A percentile compares a stretch with the other conserved stretches of the same genome.
Conservation (phyloP, 2,329 filamentous ascomycete genomes). For the Chalaropsis ovoidea region DNA sequence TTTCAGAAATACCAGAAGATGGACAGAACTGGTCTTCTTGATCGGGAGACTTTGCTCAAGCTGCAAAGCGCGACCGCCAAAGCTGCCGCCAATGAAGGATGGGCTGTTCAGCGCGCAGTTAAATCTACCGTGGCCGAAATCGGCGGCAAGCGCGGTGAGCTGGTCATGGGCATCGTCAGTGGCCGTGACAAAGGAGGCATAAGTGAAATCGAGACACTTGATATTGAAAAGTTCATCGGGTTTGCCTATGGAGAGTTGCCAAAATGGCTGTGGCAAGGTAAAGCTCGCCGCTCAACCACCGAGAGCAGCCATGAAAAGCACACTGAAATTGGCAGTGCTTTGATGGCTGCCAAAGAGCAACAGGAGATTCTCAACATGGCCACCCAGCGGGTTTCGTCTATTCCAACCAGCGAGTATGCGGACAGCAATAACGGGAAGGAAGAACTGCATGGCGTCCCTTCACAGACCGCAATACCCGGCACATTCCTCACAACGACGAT, state of each 20-base stretch:
- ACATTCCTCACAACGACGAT: conserved; percentile 18
- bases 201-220: conserved; percentile 81
- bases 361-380: conserved; percentile 8
- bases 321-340: conserved; percentile 35
- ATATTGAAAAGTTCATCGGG: conserved; percentile 73
- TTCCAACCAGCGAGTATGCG: conserved; percentile 32
- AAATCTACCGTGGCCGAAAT: conserved; percentile 93
- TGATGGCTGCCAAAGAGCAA: conserved; percentile 24
- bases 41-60: conserved; percentile 70
- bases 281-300: conserved; percentile 55
- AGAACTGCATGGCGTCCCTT: conserved; percentile 38
- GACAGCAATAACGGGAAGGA: conserved; percentile 36
- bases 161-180: conserved; percentile 89
- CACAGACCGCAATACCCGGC: conserved; percentile 26
- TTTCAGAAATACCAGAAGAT: conserved; percentile 88
- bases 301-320: conserved; percentile 39
- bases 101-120: conserved; percentile 85
- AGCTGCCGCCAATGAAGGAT: conserved; percentile 77
- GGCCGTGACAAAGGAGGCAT: conserved; percentile 80
- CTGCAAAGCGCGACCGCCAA: conserved; percentile 81
- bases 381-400: conserved; percentile 32
- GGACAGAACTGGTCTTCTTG: conserved; percentile 64
- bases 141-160: conserved; percentile 84
- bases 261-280: conserved; percentile 94
- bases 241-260: conserved; percentile 70